Conservation (phyloP, 106 monocot genomes). For the Dendrobium huoshanense region DNA sequence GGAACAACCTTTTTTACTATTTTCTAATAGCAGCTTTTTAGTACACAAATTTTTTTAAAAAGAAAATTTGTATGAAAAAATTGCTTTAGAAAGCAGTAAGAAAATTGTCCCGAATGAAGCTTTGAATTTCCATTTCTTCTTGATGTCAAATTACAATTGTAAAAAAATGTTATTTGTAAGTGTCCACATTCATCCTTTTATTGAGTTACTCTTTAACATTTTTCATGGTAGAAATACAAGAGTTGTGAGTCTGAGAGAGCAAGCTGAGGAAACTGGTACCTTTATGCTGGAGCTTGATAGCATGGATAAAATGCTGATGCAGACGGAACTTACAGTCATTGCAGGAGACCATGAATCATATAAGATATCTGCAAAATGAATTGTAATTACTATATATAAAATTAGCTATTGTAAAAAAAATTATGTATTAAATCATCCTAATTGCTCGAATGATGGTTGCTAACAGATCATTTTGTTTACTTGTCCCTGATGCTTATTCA, state of each 20-base stretch:
- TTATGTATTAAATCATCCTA: not conserved
- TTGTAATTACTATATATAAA: not conserved
- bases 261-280: not conserved
- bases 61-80: too few species aligned
- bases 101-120: too few species aligned
- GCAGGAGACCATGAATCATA: slow-evolving; percentile 32
- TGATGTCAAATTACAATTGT: too few species aligned
- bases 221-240: not conserved
- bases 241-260: not conserved
- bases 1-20: too few species aligned
- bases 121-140: too few species aligned
- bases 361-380: slow-evolving; percentile 23
- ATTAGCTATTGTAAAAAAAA: not conserved
- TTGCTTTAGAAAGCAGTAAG: too few species aligned
- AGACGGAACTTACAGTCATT: slow-evolving; percentile 27
- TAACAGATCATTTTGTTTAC: not conserved
- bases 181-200: too few species aligned
- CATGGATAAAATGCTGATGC: slow-evolving; percentile 31
- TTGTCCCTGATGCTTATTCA: not conserved
- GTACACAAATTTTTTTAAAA: too few species aligned
- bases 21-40: too few species aligned
- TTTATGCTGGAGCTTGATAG: slow-evolving; percentile 21
- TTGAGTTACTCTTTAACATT: too few species aligned
- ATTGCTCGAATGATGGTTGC: not conserved
- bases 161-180: too few species aligned